Percentiles rank a stretch among this genome's conserved stretches.
These are phyloP conservation scores for Fusarium scirpi DNA, from an alignment of 2,329 filamentous ascomycete species.

Conservation along the genomic window DNA sequence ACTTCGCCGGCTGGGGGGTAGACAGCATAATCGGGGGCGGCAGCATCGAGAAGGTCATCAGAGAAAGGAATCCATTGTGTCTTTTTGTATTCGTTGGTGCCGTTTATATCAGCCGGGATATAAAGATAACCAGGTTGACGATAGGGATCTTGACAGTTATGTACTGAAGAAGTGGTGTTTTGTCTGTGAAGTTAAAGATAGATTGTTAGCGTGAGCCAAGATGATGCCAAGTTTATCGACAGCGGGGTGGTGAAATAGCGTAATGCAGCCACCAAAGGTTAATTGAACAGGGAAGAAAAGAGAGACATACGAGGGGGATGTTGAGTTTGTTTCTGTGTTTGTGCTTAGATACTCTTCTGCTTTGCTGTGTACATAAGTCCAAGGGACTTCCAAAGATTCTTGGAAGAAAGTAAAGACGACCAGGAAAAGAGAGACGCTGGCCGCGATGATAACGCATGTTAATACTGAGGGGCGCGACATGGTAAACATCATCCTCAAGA, in stretches of 20 bases:
- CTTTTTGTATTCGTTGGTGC: slow-evolving; percentile 72
- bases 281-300: neutral
- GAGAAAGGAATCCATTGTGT: slow-evolving; percentile 49
- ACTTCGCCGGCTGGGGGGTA: slow-evolving; percentile 57
- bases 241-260: neutral
- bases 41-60: slow-evolving; percentile 69
- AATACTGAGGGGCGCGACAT: slow-evolving; percentile 28
- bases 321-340: neutral
- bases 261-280: neutral
- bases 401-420: slow-evolving; percentile 31
- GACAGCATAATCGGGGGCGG: slow-evolving; percentile 59
- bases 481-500: slow-evolving; percentile 31
- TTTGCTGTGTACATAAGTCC: slow-evolving; percentile 30
- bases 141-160: slow-evolving; percentile 37
- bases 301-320: slow-evolving; percentile 22
- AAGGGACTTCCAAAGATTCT: slow-evolving; percentile 27
- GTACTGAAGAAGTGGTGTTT: neutral
- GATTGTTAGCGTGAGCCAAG: slow-evolving; percentile 21
- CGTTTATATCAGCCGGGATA: slow-evolving; percentile 56
- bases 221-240: slow-evolving; percentile 23
- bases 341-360: slow-evolving; percentile 24
- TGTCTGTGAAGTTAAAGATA: slow-evolving; percentile 13
- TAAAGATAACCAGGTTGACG: slow-evolving; percentile 68
- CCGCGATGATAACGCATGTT: slow-evolving; percentile 24
- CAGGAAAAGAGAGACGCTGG: slow-evolving; percentile 35